Base-by-base conservation (phyloP, 306 rosid genomes). In the Glycine soja region DNA sequence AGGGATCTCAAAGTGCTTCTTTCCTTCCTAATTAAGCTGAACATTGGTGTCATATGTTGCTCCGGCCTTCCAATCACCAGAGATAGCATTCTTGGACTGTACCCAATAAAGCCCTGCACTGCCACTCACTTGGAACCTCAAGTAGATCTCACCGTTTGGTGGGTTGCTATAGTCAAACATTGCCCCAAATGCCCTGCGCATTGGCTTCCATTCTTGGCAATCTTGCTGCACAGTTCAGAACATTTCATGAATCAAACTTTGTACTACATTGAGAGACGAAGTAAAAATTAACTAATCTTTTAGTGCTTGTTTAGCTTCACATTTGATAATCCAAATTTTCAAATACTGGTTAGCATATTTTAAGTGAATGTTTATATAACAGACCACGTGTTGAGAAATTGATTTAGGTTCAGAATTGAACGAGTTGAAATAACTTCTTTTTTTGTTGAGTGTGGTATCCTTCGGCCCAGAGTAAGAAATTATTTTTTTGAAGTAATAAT, bases 41-140 rank as follows among this genome's bases (percentile, higher is more conserved):
- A 91, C 68, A 48, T 59, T 7, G 4, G 95, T 76, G 79, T 91
- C 90, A 85, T 92, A 95, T 42, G 85, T 82, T 36, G 81, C 83
- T 47, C 98, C 97, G 4, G 86, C 87, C 80, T 77, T 82, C 97
- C 98, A 95, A 63, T 91, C 85, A 74, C 76, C 56, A 13, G 98
- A 93, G 54, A 95, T 86, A 75, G 66, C 88, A 38, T 82, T 88
- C 75, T 19, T 56, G 13, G 95, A 78, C 64, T 89, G 81, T 53
- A 89, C 85, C 95, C 95, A 91, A 3, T 67, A 83, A 15, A 40
- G 0, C 19, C 90, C 97, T 12, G n/a, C 82, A 19, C 50, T 82
- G 24, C 92, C 88, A 38, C 82, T 81, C 81, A 88, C 97, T 75
- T 85, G 91, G 80, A 95, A 86, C 91, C 95, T 92, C 82, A 91